A percentile compares a stretch with the other conserved stretches of the same genome.
phyloP scores from a whole-genome alignment of 257 asterid species.

The Avicennia marina region DNA sequence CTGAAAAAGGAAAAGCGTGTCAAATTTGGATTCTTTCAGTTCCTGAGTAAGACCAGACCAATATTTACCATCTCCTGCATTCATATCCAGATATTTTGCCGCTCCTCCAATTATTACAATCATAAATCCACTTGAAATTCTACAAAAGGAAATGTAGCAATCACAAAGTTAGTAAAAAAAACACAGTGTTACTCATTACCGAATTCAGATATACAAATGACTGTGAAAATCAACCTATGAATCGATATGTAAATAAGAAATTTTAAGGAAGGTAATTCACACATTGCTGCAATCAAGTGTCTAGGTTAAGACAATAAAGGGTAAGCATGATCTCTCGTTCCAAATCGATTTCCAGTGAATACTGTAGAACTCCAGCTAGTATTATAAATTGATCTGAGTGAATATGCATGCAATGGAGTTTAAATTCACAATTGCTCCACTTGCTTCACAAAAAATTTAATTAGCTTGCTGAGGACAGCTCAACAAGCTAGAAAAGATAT shows the following conservation, averaged over 20 bases:
- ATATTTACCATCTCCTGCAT: constrained; percentile 45
- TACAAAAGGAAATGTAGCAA: constrained; percentile 25
- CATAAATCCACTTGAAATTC: constrained; percentile 61
- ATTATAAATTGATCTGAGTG: too few relatives aligned
- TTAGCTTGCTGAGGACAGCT: background rate
- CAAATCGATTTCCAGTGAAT: constrained; percentile 5
- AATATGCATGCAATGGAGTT: background rate
- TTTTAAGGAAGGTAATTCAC: too few relatives aligned
- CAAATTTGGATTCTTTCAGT: constrained; percentile 41
- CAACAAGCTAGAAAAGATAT: background rate
- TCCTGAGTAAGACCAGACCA: constrained; percentile 50
- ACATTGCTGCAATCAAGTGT: too few relatives aligned
- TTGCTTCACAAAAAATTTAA: background rate
- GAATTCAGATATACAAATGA: background rate
- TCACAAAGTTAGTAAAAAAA: constrained; percentile 1
- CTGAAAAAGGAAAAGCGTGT: constrained; percentile 72
- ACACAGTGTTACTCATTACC: background rate
- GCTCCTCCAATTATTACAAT: constrained; percentile 63
- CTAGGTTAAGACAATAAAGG: too few relatives aligned
- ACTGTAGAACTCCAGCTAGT: too few relatives aligned
- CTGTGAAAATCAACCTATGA: background rate
- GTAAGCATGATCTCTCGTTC: background rate
- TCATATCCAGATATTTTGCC: constrained; percentile 54
- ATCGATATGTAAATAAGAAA: background rate
- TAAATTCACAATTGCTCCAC: background rate